Percentiles rank a stretch among this genome's conserved stretches.
phyloP scores from a whole-genome alignment of 1,284 basidiomycete species.

The Sanguinoderma infundibulare region DNA sequence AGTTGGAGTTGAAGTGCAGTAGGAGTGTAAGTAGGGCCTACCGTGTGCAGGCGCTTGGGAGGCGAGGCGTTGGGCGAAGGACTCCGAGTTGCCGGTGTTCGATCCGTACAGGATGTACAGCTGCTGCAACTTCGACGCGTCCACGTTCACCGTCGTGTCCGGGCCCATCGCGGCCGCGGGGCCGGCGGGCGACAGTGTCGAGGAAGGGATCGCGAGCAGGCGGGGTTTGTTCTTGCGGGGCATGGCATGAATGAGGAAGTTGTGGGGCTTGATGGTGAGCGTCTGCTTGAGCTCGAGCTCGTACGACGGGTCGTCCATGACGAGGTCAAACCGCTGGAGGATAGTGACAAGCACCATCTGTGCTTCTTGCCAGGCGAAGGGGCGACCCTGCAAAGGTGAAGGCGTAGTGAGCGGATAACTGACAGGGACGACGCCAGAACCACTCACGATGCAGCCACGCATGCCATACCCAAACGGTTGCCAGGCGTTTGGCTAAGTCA shows the following conservation, averaged over 20 bases:
- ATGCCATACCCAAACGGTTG: slow-evolving; percentile 48
- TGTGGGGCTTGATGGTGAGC: slow-evolving; percentile 52
- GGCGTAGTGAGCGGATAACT: no score
- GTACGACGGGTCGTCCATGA: slow-evolving; percentile 47
- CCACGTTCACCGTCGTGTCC: not conserved
- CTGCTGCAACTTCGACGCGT: slow-evolving; percentile 23
- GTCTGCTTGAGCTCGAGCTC: slow-evolving; percentile 48
- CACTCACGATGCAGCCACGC: slow-evolving; percentile 43
- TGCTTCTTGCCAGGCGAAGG: slow-evolving; percentile 57
- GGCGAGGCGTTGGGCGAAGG: slow-evolving; percentile 51
- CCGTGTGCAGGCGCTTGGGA: slow-evolving; percentile 45
- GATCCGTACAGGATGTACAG: slow-evolving; percentile 50
- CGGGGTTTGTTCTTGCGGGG: slow-evolving; percentile 33
- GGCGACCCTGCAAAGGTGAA: slow-evolving; percentile 33
- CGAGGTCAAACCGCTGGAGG: slow-evolving; percentile 50
- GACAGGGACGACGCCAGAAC: not conserved
- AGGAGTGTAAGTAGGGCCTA: not conserved
- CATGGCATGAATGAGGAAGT: slow-evolving; percentile 46
- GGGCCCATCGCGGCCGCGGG: not conserved
- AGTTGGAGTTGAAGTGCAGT: not conserved
- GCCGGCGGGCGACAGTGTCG: no score
- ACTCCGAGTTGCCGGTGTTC: slow-evolving; percentile 55
- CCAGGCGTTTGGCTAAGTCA: slow-evolving; percentile 44
- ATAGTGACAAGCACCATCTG: slow-evolving; percentile 45
- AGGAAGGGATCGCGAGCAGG: slow-evolving; percentile 13